A percentile compares a stretch with the other conserved stretches of the same genome.
phyloP scores from a whole-genome alignment of 2,329 filamentous ascomycete genomes.

The Grosmannia penicillata region DNA sequence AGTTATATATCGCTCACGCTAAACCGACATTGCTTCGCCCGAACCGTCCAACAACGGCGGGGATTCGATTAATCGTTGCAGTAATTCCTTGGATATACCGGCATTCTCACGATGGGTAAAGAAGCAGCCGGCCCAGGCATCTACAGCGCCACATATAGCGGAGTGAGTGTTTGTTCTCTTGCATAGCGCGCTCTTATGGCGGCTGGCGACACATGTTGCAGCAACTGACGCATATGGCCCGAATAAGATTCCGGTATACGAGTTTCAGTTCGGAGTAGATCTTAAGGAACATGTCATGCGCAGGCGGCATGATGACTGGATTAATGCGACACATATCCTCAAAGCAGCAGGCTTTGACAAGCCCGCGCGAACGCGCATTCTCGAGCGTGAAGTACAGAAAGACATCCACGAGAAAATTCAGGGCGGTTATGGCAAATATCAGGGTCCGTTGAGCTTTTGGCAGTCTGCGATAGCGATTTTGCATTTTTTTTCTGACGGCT shows the following conservation, averaged over 20 bases:
- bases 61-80: background rate
- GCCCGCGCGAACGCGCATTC: conserved; percentile 81
- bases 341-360: conserved; percentile 97
- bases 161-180: conserved; percentile 30
- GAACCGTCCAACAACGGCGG: too few species aligned
- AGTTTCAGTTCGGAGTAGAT: conserved; percentile 73
- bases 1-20: too few species aligned
- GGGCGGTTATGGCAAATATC: conserved; percentile 96
- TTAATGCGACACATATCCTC: conserved; percentile 98
- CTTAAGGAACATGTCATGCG: conserved; percentile 86
- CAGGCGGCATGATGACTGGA: conserved; percentile 84
- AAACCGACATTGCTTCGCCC: background rate
- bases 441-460: conserved; percentile 40
- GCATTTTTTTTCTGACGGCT: too few species aligned
- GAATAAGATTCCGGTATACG: conserved; percentile 81
- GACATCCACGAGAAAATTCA: conserved; percentile 96
- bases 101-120: conserved; percentile 30
- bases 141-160: conserved; percentile 56
- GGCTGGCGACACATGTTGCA: background rate
- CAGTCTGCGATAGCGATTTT: too few species aligned
- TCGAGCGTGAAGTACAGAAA: conserved; percentile 94
- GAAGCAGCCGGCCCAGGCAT: conserved; percentile 29
- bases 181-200: background rate
- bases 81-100: background rate
- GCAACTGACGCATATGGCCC: conserved; percentile 4